Conservation (phyloP, 345 rosid species). For the Bruguiera gymnorhiza region DNA sequence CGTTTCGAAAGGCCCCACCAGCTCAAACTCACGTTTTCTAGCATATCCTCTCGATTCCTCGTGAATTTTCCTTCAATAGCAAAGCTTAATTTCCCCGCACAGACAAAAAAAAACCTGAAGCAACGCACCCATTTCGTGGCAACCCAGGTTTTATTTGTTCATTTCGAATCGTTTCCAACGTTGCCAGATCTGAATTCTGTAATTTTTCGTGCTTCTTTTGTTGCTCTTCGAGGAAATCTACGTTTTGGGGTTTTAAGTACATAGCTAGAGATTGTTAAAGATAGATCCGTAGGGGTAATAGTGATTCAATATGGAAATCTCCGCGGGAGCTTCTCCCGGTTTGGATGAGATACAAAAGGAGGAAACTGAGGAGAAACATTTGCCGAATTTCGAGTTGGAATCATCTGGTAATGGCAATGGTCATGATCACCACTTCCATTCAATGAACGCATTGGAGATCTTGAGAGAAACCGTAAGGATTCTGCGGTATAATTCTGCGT, state of each 20-base stretch:
- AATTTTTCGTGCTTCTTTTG: neutral
- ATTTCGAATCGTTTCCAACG: constrained; percentile 12
- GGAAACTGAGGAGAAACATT: constrained; percentile 37
- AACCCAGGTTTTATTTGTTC: constrained; percentile 62
- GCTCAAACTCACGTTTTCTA: neutral
- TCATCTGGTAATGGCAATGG: constrained; percentile 21
- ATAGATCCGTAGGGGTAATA: constrained; percentile 3
- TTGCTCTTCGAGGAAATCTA: neutral
- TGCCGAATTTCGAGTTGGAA: constrained; percentile 39
- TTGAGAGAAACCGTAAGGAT: constrained; percentile 81
- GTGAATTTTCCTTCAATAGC: neutral
- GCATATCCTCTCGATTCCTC: neutral
- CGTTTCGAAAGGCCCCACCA: neutral
- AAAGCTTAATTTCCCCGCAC: neutral
- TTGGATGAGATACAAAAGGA: constrained; percentile 28
- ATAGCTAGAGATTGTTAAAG: neutral
- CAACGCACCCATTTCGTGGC: neutral
- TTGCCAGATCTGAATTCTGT: constrained; percentile 5
- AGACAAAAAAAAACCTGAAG: neutral
- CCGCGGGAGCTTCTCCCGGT: constrained; percentile 34
- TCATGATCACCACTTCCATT: constrained; percentile 37
- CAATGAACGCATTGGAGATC: constrained; percentile 83
- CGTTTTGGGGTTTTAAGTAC: neutral
- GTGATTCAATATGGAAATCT: constrained; percentile 37
- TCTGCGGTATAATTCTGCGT: constrained; percentile 59